Evolutionary conservation across 2,329 filamentous ascomycete genomes (phyloP).

Genomic region (Magnaporthiopsis rhizophila): DNA sequence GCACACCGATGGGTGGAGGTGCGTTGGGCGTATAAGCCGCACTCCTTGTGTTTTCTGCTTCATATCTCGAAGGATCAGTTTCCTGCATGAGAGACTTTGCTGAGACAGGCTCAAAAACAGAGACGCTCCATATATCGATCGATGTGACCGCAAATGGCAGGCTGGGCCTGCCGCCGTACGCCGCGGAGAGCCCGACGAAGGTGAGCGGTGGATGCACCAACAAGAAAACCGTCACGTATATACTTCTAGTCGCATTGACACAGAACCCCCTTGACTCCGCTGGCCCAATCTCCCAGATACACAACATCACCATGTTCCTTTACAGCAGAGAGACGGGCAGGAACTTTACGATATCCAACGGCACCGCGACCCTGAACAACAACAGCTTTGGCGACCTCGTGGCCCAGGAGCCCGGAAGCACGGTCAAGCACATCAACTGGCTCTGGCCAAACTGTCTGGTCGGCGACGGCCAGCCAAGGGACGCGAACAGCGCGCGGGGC

Average conservation of each 20-base stretch:
- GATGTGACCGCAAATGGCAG: conserved; percentile 60
- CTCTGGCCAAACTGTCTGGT: conserved; percentile 62
- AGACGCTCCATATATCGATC: conserved; percentile 54
- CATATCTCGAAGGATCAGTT: neutral
- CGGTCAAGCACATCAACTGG: conserved; percentile 68
- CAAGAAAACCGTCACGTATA: neutral
- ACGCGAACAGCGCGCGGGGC: conserved; percentile 44
- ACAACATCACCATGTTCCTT: conserved; percentile 60
- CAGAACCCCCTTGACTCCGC: neutral
- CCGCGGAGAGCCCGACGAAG: conserved; percentile 39
- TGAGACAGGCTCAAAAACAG: conserved; percentile 18
- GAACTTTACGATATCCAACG: conserved; percentile 63
- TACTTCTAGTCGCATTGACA: neutral
- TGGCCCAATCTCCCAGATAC: conserved; percentile 30
- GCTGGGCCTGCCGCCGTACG: conserved; percentile 49
- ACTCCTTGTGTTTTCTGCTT: neutral
- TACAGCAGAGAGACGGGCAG: conserved; percentile 53
- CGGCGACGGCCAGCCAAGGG: conserved; percentile 44
- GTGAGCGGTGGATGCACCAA: neutral
- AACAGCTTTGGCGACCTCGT: conserved; percentile 56
- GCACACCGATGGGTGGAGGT: conserved; percentile 57
- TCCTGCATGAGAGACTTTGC: neutral
- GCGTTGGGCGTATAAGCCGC: conserved; percentile 19
- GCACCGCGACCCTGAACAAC: conserved; percentile 47
- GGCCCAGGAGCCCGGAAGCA: conserved; percentile 54